phyloP scores from a whole-genome alignment of 1,284 basidiomycete genomes.

The Microbotryomycetes sp. region DNA sequence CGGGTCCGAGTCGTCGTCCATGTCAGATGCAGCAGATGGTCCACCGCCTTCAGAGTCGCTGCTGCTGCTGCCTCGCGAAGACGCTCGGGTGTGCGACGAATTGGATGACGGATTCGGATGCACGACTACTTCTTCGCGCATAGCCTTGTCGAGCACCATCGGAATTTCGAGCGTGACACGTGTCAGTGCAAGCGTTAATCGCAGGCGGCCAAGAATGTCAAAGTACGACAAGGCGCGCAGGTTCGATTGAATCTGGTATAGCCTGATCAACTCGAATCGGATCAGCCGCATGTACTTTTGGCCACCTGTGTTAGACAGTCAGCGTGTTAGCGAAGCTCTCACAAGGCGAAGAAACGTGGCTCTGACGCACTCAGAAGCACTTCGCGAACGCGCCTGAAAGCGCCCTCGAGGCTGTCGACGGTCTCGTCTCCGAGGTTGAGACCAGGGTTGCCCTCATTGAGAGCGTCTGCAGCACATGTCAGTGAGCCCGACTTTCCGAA shows the following conservation, averaged over 20 bases:
- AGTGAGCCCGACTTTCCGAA: background rate
- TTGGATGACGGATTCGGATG: background rate
- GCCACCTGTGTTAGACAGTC: conserved; percentile 50
- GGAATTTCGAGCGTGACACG: conserved; percentile 72
- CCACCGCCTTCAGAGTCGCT: background rate
- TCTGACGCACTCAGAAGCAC: conserved; percentile 36
- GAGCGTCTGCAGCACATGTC: conserved; percentile 48
- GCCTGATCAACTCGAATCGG: conserved; percentile 60
- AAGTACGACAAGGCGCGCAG: conserved; percentile 69
- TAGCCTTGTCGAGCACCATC: conserved; percentile 63
- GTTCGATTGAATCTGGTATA: conserved; percentile 61
- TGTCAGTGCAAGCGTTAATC: conserved; percentile 66
- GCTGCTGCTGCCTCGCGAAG: background rate
- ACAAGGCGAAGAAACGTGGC: background rate
- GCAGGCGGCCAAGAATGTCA: conserved; percentile 65
- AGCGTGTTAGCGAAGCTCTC: too few species aligned
- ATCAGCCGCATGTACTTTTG: conserved; percentile 66
- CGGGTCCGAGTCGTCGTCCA: background rate
- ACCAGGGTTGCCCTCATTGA: conserved; percentile 51
- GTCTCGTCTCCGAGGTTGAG: conserved; percentile 40
- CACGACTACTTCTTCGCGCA: conserved; percentile 40
- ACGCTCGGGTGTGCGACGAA: background rate
- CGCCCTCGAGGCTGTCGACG: conserved; percentile 41
- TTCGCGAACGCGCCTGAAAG: conserved; percentile 38
- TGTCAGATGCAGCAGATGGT: background rate